A percentile compares a stretch with the other conserved stretches of the same genome.
Conservation (phyloP, 2,329 filamentous ascomycete species). For the Pseudocercospora fijiensis region DNA sequence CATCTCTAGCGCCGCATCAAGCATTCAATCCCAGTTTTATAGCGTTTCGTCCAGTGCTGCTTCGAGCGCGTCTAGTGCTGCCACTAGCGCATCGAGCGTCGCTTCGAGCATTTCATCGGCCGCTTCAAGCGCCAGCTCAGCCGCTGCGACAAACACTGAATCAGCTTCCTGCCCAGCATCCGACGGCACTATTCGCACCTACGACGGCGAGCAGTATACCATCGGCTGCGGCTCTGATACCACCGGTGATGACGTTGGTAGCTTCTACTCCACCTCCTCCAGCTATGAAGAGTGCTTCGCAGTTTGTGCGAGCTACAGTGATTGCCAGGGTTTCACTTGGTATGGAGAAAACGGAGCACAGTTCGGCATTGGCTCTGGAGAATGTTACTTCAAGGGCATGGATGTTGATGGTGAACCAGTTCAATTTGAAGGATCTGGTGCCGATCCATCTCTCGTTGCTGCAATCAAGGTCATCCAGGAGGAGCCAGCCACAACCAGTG, state of each 20-base stretch:
- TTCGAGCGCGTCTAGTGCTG: constrained; percentile 7
- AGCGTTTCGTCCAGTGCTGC: constrained; percentile 5
- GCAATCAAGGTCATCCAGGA: constrained; percentile 3
- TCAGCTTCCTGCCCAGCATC: constrained; percentile 4
- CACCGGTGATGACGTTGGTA: constrained; percentile 2
- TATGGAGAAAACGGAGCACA: constrained; percentile 3
- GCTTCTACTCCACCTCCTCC: background rate
- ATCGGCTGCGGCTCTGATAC: constrained; percentile 13
- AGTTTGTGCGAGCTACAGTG: background rate
- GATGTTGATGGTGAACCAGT: constrained; percentile 2
- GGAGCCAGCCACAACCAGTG: background rate
- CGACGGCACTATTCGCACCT: constrained; percentile 1
- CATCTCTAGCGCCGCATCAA: background rate
- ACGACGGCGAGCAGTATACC: constrained; percentile 9
- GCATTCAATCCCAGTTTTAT: background rate
- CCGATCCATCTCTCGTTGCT: background rate
- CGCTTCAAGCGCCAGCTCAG: constrained; percentile 1
- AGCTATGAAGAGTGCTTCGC: constrained; percentile 9
- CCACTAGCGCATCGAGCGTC: background rate
- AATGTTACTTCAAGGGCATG: constrained; percentile 16
- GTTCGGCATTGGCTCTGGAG: constrained; percentile 11
- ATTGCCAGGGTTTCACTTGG: constrained; percentile 14
- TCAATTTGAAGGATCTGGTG: background rate
- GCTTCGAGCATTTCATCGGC: background rate
- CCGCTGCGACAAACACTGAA: background rate